These are phyloP conservation scores for Phytophthora sp. DNA, from an alignment of 352 stramenopile species.

Conservation along the genomic window DNA sequence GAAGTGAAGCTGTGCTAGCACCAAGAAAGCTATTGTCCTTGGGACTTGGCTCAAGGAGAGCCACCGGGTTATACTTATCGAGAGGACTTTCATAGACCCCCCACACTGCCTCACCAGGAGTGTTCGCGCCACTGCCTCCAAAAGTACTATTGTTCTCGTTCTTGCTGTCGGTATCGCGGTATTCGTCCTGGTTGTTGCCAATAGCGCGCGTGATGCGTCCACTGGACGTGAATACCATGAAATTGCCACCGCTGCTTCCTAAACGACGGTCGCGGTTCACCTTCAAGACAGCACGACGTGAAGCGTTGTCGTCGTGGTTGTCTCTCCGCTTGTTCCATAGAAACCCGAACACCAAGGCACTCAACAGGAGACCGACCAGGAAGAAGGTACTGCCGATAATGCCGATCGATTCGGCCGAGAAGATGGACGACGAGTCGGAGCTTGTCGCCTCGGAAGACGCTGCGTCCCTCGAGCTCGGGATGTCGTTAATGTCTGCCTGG, in stretches of 20 bases:
- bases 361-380: slow-evolving; percentile 48
- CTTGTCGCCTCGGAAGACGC: slow-evolving; percentile 10
- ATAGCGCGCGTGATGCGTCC: slow-evolving; percentile 33
- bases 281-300: slow-evolving; percentile 24
- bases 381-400: slow-evolving; percentile 65
- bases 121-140: slow-evolving; percentile 38
- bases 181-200: slow-evolving; percentile 35
- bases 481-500: slow-evolving; percentile 25
- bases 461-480: slow-evolving; percentile 24
- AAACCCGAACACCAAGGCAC: slow-evolving; percentile 43
- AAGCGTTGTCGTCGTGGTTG: slow-evolving; percentile 15
- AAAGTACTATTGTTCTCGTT: slow-evolving; percentile 59
- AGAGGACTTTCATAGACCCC: slow-evolving; percentile 38
- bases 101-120: slow-evolving; percentile 24
- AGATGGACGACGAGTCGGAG: slow-evolving; percentile 37
- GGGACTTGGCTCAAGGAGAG: slow-evolving; percentile 66
- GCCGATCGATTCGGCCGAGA: slow-evolving; percentile 53
- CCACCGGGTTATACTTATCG: slow-evolving; percentile 58
- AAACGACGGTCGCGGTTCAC: slow-evolving; percentile 34
- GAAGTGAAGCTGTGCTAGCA: slow-evolving; percentile 38
- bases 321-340: slow-evolving; percentile 39
- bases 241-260: slow-evolving; percentile 42
- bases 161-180: slow-evolving; percentile 48
- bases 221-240: slow-evolving; percentile 39
- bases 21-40: slow-evolving; percentile 31